A percentile compares a stretch with the other conserved stretches of the same genome.
Conservation (phyloP, 1,139 yeast genomes). For the Candida labiduridarum region DNA sequence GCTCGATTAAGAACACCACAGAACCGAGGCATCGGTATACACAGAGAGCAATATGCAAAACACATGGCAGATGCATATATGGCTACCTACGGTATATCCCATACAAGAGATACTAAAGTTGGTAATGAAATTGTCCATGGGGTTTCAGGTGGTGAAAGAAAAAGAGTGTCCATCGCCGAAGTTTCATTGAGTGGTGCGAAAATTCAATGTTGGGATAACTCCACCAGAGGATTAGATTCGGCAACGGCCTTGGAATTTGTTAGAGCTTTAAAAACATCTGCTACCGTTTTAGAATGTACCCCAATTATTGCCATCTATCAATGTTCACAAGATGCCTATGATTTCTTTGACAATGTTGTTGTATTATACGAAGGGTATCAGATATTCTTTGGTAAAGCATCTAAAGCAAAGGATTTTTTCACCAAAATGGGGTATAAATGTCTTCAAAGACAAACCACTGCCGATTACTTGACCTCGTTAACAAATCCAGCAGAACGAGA, state of each 20-base stretch:
- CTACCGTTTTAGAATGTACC: constrained; percentile 58
- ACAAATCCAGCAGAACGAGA: constrained; percentile 71
- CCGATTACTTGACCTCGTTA: constrained; percentile 76
- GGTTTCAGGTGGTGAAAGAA: constrained; percentile 49
- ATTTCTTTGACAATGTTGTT: constrained; percentile 71
- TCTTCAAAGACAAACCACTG: constrained; percentile 77
- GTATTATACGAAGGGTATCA: constrained; percentile 79
- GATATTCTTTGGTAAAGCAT: constrained; percentile 70
- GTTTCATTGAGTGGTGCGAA: constrained; percentile 41
- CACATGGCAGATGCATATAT: constrained; percentile 46
- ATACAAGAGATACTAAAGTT: constrained; percentile 36
- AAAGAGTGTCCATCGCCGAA: constrained; percentile 49
- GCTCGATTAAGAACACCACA: constrained; percentile 45
- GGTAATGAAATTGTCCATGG: constrained; percentile 42
- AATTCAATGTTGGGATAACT: constrained; percentile 62
- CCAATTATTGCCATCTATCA: constrained; percentile 81
- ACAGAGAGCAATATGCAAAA: constrained; percentile 41
- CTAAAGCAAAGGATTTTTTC: constrained; percentile 57
- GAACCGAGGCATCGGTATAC: constrained; percentile 36
- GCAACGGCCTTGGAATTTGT: constrained; percentile 72
- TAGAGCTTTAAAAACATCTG: constrained; percentile 65
- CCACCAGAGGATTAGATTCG: constrained; percentile 63
- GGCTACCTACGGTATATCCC: constrained; percentile 45
- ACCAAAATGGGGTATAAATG: constrained; percentile 56
- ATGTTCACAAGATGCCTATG: constrained; percentile 24